These are phyloP conservation scores for Ulota crispa DNA, from an alignment of 225 moss, liverwort and hornwort genomes.

Conservation along the genomic window DNA sequence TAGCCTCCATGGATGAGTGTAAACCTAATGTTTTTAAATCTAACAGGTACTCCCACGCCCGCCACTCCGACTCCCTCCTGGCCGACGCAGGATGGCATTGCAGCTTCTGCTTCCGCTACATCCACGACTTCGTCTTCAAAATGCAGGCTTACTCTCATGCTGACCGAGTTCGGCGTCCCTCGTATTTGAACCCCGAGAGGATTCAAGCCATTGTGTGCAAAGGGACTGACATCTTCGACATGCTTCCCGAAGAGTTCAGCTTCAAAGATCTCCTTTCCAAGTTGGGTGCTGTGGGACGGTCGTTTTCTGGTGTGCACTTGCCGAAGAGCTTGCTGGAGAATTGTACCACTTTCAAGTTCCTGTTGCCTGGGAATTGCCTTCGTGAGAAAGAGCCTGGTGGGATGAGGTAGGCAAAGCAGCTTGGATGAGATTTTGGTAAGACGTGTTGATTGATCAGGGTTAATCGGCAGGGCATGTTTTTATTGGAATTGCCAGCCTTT, in stretches of 20 bases:
- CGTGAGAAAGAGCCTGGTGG: conserved; percentile 25
- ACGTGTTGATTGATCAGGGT: too few relatives aligned
- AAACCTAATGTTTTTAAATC: too few relatives aligned
- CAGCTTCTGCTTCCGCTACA: conserved; percentile 65
- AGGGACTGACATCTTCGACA: conserved; percentile 59
- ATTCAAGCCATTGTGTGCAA: conserved; percentile 55
- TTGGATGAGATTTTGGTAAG: too few relatives aligned
- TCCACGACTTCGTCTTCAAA: conserved; percentile 59
- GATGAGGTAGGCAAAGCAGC: too few relatives aligned
- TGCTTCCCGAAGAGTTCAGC: conserved; percentile 62
- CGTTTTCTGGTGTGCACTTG: conserved; percentile 57
- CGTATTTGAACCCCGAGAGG: conserved; percentile 36
- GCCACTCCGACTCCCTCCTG: conserved; percentile 40
- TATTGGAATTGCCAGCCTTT: too few relatives aligned
- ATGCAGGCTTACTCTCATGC: conserved; percentile 69
- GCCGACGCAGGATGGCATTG: conserved; percentile 73
- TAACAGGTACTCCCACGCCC: background rate
- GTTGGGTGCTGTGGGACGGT: conserved; percentile 45
- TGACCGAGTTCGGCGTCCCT: conserved; percentile 50
- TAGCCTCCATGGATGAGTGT: too few relatives aligned
- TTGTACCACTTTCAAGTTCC: conserved; percentile 28
- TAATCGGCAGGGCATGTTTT: too few relatives aligned
- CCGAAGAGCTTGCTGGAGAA: conserved; percentile 44
- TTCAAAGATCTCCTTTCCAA: conserved; percentile 56
- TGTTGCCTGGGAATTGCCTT: conserved; percentile 53